A percentile compares a stretch with the other conserved stretches of the same genome.
Conservation (phyloP, 2,329 filamentous ascomycete species). For the Penicillium sp. region DNA sequence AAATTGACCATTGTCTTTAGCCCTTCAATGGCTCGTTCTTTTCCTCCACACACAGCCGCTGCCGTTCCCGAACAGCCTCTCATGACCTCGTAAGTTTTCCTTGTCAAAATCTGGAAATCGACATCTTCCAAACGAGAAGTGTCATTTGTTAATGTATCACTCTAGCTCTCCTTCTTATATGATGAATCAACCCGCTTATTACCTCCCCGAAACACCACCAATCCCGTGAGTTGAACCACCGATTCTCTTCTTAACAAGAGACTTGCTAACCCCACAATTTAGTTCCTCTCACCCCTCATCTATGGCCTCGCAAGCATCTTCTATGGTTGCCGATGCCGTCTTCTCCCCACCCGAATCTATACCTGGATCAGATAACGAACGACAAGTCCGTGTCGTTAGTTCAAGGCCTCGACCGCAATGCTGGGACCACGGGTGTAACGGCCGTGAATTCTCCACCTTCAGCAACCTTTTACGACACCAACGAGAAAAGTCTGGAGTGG, state of each 20-base stretch:
- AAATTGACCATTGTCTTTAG: constrained; percentile 10
- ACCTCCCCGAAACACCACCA: constrained; percentile 31
- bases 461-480: constrained; percentile 92
- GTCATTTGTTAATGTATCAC: constrained; percentile 9
- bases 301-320: constrained; percentile 27
- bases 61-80: constrained; percentile 15
- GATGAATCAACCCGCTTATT: constrained; percentile 36
- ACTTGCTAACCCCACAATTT: constrained; percentile 8
- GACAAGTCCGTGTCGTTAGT: constrained; percentile 68
- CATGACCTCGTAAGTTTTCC: constrained; percentile 19
- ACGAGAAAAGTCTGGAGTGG: constrained; percentile 89
- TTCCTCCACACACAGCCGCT: constrained; percentile 16
- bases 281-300: constrained; percentile 28
- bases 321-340: constrained; percentile 24
- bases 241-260: not conserved
- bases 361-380: constrained; percentile 37
- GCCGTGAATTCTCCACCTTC: constrained; percentile 92
- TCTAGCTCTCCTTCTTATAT: constrained; percentile 34
- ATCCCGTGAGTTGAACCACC: constrained; percentile 29
- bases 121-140: not conserved
- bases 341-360: constrained; percentile 31
- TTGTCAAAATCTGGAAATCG: not conserved
- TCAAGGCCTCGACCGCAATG: constrained; percentile 90
- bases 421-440: constrained; percentile 97
- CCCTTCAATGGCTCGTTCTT: constrained; percentile 15